Base-by-base conservation (phyloP, 768 basidiomycete genomes). In the Auricularia sp. region DNA sequence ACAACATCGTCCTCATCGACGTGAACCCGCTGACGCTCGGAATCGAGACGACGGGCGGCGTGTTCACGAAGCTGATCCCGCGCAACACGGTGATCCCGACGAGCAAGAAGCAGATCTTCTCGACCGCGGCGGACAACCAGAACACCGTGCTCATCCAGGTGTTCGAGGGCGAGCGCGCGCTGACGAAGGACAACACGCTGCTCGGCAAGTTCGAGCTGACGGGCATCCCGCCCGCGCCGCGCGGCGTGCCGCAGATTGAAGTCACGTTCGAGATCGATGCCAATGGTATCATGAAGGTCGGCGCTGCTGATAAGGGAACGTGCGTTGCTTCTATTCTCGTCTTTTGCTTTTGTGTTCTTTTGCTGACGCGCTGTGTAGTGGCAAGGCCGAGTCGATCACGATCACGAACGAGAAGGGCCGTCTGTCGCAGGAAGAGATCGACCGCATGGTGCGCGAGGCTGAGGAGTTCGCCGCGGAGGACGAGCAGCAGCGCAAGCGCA, bases 51-150 rank as follows among this genome's bases (percentile, higher is more conserved):
- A 96, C 95, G 47, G 94, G 96, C 72, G 93, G 94, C 75, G 94
- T 98, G 70, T 92, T 98, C 83, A 98, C 94, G 69, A 97, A 96
- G 78, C 83, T 99, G 72, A 98, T 99, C 71, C 84, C 93, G 66
- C 89, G 96, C 71, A 98, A 98, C 86, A 98, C 96, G 53, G 93
- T 96, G 73, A 94, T 98, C 74, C 96, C 96, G 66, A 98, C 95
- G 71, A 89, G 90, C 81, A 98, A 98, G 83, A 87, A 86, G 67
- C 94, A 98, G 79, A 96, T 71, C 4, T 44, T 34, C 29, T 34
- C 39, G 7, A 34, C 36, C 39, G 65, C 62, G 56, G 65, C 66
- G 67, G 66, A 71, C 70, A 75, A 72, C 73, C 68, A 63, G 36
- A 33, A 10, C 59, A 94, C 92, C 62, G 95, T 98, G 70, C 79